phyloP scores from a whole-genome alignment of 2,329 filamentous ascomycete genomes.

The Sclerotinia nivalis region DNA sequence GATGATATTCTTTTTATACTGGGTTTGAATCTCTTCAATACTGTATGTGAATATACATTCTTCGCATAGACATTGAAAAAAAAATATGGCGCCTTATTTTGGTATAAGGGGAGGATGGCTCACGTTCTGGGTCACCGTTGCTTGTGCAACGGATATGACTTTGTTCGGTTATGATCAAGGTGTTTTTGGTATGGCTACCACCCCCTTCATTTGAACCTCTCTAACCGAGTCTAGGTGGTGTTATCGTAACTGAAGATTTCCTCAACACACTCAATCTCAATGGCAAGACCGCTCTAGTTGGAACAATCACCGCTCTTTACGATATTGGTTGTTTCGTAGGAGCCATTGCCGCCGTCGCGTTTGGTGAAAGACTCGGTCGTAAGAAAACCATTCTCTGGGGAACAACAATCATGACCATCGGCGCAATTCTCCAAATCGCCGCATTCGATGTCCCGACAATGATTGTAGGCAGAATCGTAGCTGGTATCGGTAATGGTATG shows the following conservation, averaged over 20 bases:
- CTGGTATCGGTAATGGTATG: constrained; percentile 72
- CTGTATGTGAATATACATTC: constrained; percentile 1
- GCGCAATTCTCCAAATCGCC: constrained; percentile 42
- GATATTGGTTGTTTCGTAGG: constrained; percentile 52
- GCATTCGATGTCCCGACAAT: constrained; percentile 55
- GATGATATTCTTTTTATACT: neutral
- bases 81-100: constrained; percentile 45
- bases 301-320: constrained; percentile 52
- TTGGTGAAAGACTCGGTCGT: constrained; percentile 44
- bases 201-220: neutral
- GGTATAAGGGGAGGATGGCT: constrained; percentile 56
- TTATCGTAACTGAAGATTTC: constrained; percentile 50
- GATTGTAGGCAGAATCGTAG: constrained; percentile 66
- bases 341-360: constrained; percentile 39
- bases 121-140: constrained; percentile 55
- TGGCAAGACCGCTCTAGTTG: constrained; percentile 30
- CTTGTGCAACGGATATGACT: constrained; percentile 49
- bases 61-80: neutral
- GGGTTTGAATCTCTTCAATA: neutral
- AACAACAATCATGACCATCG: constrained; percentile 33
- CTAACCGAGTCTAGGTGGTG: constrained; percentile 41
- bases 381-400: constrained; percentile 33
- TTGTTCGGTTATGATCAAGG: constrained; percentile 52
- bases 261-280: constrained; percentile 42
- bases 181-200: constrained; percentile 42